phyloP scores from a whole-genome alignment of 2,329 filamentous ascomycete genomes.

The Diaporthe sp. region DNA sequence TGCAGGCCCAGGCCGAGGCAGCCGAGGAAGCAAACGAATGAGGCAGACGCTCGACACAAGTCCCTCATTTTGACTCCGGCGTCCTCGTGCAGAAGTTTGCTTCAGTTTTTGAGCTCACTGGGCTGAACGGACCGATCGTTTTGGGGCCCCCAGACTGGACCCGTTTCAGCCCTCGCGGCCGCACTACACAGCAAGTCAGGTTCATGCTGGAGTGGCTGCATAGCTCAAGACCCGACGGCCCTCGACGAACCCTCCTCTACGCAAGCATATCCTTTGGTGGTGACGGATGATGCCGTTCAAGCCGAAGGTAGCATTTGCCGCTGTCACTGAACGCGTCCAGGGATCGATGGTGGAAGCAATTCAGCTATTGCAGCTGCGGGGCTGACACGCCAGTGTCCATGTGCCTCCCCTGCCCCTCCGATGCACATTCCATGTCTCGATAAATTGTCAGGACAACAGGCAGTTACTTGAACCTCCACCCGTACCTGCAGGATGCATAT shows the following conservation, averaged over 20 bases:
- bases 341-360: neutral
- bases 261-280: neutral
- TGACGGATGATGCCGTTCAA: neutral
- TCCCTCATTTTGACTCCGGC: neutral
- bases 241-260: neutral
- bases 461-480: constrained; percentile 8
- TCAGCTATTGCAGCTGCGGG: neutral
- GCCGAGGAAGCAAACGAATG: constrained; percentile 54
- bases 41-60: neutral
- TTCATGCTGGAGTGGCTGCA: neutral
- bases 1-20: constrained; percentile 72
- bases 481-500: constrained; percentile 14
- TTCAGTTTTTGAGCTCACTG: constrained; percentile 16
- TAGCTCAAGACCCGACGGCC: neutral
- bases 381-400: neutral
- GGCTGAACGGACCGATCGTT: neutral
- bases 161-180: constrained; percentile 21
- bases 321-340: neutral
- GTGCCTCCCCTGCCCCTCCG: neutral
- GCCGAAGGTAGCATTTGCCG: neutral
- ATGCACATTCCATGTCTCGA: neutral
- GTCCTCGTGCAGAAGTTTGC: neutral
- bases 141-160: constrained; percentile 24
- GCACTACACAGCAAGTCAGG: constrained; percentile 3
- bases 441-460: constrained; percentile 7